Conservation (phyloP, 2,329 filamentous ascomycete genomes). For the Aspergillus viridinutans region DNA sequence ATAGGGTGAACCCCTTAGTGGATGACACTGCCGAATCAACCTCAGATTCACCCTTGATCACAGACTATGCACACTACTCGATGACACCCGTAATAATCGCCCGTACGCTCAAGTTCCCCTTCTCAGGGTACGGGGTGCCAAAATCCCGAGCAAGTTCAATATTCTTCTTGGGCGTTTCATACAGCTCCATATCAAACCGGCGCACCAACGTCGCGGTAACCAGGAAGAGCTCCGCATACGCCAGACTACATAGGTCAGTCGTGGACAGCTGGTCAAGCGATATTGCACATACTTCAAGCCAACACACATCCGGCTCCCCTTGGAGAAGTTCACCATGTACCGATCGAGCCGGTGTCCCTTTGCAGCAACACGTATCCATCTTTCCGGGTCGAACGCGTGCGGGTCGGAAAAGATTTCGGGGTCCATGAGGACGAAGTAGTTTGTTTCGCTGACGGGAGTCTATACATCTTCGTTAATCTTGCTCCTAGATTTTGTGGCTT, state of each 20-base stretch:
- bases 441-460: conserved; percentile 16
- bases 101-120: conserved; percentile 2
- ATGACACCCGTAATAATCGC: background rate
- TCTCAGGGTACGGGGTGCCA: conserved; percentile 4
- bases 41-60: no score
- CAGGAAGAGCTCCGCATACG: conserved; percentile 6
- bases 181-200: conserved; percentile 3
- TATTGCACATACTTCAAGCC: conserved; percentile 21
- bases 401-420: conserved; percentile 22
- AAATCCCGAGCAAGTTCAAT: conserved; percentile 5
- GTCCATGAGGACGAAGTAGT: conserved; percentile 20
- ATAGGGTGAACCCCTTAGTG: no score
- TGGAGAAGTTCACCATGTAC: conserved; percentile 23
- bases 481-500: background rate
- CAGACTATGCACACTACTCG: no score
- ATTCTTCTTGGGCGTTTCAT: conserved; percentile 3
- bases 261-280: background rate
- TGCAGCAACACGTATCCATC: conserved; percentile 19
- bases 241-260: conserved; percentile 10
- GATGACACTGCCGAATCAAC: no score
- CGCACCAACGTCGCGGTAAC: conserved; percentile 1
- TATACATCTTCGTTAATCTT: background rate
- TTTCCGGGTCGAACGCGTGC: conserved; percentile 21
- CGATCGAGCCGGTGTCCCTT: conserved; percentile 15
- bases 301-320: conserved; percentile 21